Percentiles rank a stretch among this genome's conserved stretches.
Conservation (phyloP, 2,329 filamentous ascomycete species). For the Cytospora chrysosperma region DNA sequence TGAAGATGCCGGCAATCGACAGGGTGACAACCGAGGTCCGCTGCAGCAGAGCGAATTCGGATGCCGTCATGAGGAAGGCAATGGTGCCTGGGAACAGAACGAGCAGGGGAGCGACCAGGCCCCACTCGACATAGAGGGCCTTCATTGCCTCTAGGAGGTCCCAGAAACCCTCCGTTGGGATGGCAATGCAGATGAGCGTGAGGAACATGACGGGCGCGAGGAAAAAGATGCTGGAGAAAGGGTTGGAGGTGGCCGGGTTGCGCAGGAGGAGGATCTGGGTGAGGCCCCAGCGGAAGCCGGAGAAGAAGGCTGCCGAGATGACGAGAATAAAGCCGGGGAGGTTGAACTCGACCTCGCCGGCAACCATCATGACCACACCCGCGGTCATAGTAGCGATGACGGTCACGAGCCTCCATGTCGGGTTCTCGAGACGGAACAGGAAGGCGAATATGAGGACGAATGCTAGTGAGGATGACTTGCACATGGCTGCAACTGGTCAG, state of each 20-base stretch:
- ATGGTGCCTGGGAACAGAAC: conserved; percentile 87
- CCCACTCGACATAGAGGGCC: conserved; percentile 65
- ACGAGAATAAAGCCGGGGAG: conserved; percentile 85
- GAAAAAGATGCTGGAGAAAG: conserved; percentile 95
- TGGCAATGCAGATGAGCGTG: conserved; percentile 73
- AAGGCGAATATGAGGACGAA: conserved; percentile 97
- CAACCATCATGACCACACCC: conserved; percentile 97
- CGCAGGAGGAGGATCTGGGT: conserved; percentile 93
- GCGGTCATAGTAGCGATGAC: conserved; percentile 91
- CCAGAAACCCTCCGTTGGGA: conserved; percentile 79
- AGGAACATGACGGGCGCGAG: conserved; percentile 97
- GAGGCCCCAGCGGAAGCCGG: conserved; percentile 96
- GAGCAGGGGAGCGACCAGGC: conserved; percentile 67
- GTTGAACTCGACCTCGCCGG: conserved; percentile 88
- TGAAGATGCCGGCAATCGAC: conserved; percentile 97
- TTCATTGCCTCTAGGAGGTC: conserved; percentile 66
- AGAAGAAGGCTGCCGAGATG: conserved; percentile 92
- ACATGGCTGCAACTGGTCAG: conserved; percentile 68
- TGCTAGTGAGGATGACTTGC: conserved; percentile 92
- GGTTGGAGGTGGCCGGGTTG: conserved; percentile 92
- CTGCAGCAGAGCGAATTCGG: conserved; percentile 92
- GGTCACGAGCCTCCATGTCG: conserved; percentile 78
- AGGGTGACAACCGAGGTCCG: conserved; percentile 94
- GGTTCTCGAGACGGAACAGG: conserved; percentile 83
- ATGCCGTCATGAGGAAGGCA: conserved; percentile 94